These are phyloP conservation scores for Arbutus unedo DNA, from an alignment of 148 eudicot genomes.

Conservation along the genomic window DNA sequence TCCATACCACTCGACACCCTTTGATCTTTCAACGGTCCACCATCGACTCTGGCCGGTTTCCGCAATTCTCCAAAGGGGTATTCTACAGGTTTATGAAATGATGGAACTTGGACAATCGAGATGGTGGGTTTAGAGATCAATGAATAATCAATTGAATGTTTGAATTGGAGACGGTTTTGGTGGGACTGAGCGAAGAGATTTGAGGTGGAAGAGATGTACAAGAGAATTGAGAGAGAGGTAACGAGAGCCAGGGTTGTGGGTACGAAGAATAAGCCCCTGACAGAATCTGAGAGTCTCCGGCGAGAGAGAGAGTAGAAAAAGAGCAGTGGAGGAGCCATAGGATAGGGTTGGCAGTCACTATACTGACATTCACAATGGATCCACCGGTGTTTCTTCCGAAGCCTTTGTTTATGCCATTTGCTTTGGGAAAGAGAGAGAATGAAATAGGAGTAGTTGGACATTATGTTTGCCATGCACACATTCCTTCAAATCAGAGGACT, in stretches of 20 bases:
- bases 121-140: conserved; percentile 2
- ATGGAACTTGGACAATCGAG: conserved; percentile 4
- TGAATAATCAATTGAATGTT: conserved; percentile 7
- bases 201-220: conserved; percentile 38
- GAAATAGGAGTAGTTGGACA: too few species aligned
- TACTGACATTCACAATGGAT: background rate
- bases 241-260: conserved; percentile 42
- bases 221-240: conserved; percentile 34
- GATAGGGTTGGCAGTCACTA: too few species aligned
- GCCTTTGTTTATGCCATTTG: too few species aligned
- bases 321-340: conserved; percentile 17
- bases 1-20: conserved; percentile 10
- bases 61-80: background rate
- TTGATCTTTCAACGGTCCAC: background rate
- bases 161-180: conserved; percentile 15
- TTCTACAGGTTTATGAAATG: background rate
- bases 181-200: conserved; percentile 24
- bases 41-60: background rate
- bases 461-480: too few species aligned
- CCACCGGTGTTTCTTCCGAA: too few species aligned
- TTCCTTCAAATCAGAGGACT: too few species aligned
- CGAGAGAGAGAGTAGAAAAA: conserved; percentile 25
- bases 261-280: conserved; percentile 31
- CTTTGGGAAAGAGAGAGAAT: too few species aligned
- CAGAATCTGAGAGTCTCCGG: conserved; percentile 26